Percentiles rank a stretch among this genome's conserved stretches.
These are phyloP conservation scores for Alliaria petiolata DNA, from an alignment of 345 rosid genomes.

Conservation along the genomic window DNA sequence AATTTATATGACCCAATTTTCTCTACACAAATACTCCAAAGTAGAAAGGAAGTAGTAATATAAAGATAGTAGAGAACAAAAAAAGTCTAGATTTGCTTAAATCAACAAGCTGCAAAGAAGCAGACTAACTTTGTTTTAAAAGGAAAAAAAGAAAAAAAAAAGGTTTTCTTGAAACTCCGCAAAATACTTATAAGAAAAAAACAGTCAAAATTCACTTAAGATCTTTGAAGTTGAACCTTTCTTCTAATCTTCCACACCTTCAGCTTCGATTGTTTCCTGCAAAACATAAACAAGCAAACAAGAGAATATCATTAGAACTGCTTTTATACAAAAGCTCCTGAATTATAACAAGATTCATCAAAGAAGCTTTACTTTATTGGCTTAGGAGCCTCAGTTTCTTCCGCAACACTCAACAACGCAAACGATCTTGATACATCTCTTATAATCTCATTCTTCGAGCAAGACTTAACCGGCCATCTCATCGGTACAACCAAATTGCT, in stretches of 20 bases:
- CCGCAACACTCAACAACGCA: conserved; percentile 19
- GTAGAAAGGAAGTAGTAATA: no score
- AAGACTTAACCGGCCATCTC: conserved; percentile 24
- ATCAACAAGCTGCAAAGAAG: neutral
- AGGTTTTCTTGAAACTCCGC: neutral
- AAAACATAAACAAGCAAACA: neutral
- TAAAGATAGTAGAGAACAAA: neutral
- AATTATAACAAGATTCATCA: neutral
- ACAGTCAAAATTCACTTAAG: neutral
- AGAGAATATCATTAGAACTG: neutral
- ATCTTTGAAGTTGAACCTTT: conserved; percentile 11
- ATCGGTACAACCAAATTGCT: conserved; percentile 29
- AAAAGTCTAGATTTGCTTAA: neutral
- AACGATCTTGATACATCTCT: conserved; percentile 13
- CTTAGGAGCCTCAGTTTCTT: neutral
- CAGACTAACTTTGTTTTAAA: neutral
- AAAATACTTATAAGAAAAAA: neutral
- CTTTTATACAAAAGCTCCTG: neutral
- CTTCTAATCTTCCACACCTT: neutral
- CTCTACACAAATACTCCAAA: neutral
- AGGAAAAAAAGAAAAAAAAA: neutral
- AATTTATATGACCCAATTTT: neutral
- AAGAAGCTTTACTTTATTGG: conserved; percentile 14
- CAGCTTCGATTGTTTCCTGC: conserved; percentile 9
- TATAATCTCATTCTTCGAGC: neutral